These are phyloP conservation scores for Coelastrella sp. DNA, from an alignment of 139 green algal species.

Conservation along the genomic window DNA sequence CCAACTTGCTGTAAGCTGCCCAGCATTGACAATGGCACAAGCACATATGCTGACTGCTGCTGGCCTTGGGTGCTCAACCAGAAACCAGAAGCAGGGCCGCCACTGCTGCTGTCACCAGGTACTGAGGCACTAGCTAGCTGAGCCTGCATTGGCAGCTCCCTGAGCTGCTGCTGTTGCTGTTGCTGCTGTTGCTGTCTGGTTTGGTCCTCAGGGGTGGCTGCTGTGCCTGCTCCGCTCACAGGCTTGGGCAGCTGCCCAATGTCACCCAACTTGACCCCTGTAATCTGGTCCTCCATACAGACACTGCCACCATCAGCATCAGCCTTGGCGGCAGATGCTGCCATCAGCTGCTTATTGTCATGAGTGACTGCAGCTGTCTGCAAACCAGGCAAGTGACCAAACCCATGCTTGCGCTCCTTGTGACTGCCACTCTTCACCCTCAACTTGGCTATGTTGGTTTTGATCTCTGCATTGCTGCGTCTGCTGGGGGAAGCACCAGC, in stretches of 20 bases:
- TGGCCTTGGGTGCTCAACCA: too few species aligned
- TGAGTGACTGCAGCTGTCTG: not conserved
- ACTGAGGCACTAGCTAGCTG: not conserved
- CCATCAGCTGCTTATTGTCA: not conserved
- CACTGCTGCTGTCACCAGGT: not conserved
- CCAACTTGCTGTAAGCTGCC: not conserved
- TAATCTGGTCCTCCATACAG: too few species aligned
- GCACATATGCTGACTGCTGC: constrained; percentile 11
- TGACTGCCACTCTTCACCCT: not conserved
- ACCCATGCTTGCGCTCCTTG: not conserved
- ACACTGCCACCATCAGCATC: too few species aligned
- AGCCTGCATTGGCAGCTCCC: not conserved
- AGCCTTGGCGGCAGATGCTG: too few species aligned
- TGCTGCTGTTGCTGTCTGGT: constrained; percentile 19
- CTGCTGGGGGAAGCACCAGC: not conserved
- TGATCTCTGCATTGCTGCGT: not conserved
- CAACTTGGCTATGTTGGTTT: not conserved
- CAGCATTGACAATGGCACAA: constrained; percentile 18
- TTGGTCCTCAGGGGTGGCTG: not conserved
- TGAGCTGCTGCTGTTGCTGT: not conserved
- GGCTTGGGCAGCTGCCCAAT: too few species aligned
- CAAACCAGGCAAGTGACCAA: constrained; percentile 8
- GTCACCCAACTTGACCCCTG: too few species aligned
- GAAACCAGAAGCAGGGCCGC: not conserved
- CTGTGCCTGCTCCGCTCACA: not conserved